Conservation (phyloP, 495 filamentous ascomycete species). For the Aspergillus leporis region DNA sequence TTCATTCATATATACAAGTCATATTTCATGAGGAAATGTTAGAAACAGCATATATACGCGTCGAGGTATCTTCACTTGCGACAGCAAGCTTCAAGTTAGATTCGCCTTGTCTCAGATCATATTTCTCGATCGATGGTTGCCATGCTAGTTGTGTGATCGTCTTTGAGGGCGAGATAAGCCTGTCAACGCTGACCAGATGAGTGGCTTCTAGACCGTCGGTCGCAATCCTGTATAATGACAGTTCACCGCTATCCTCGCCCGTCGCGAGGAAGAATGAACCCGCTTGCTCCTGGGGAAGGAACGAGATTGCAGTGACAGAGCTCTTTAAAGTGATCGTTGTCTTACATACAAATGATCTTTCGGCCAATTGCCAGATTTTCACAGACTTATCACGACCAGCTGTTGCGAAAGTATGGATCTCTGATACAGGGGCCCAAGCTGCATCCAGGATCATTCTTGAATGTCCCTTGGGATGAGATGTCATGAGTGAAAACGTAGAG, state of each 20-base stretch:
- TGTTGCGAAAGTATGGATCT: conserved; percentile 67
- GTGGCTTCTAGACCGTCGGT: conserved; percentile 44
- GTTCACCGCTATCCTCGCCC: conserved; percentile 55
- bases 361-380: conserved; percentile 66
- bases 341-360: conserved; percentile 46
- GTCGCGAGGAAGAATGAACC: conserved; percentile 60
- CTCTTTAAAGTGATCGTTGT: conserved; percentile 54
- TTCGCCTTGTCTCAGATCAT: conserved; percentile 10
- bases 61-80: conserved; percentile 79
- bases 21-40: conserved; percentile 28
- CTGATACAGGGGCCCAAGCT: conserved; percentile 67
- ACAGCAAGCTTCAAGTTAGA: conserved; percentile 64
- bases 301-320: conserved; percentile 78
- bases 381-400: conserved; percentile 84
- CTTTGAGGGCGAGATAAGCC: conserved; percentile 62
- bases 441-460: conserved; percentile 85
- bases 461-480: conserved; percentile 80
- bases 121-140: conserved; percentile 53
- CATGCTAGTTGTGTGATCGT: conserved; percentile 75
- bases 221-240: conserved; percentile 43
- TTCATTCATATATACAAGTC: conserved; percentile 22
- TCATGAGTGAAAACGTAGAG: conserved; percentile 52
- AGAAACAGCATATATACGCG: conserved; percentile 67
- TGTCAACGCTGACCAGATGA: conserved; percentile 39
- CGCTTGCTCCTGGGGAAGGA: conserved; percentile 43